phyloP scores from a whole-genome alignment of 2,329 filamentous ascomycete species.

The Graphium sp. region DNA sequence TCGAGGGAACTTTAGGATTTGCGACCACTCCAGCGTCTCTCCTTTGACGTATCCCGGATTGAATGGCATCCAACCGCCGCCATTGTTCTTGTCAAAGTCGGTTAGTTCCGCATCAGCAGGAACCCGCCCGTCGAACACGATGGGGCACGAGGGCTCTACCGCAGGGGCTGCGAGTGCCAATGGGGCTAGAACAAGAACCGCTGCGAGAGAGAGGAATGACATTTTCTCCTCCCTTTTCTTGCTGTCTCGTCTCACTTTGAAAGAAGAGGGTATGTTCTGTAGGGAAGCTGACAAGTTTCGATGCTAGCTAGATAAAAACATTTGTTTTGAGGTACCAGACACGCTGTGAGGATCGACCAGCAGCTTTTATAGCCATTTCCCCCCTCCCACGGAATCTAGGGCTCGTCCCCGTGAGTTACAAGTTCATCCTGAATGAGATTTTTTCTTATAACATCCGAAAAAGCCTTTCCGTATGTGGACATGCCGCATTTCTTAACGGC shows the following conservation, averaged over 20 bases:
- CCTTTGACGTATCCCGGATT: slow-evolving; percentile 19
- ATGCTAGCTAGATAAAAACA: no score
- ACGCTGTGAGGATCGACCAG: no score
- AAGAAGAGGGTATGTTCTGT: no score
- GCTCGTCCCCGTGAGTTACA: no score
- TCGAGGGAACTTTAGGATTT: slow-evolving; percentile 16
- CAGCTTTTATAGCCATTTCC: no score
- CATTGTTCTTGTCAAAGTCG: slow-evolving; percentile 14
- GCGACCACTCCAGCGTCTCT: slow-evolving; percentile 15
- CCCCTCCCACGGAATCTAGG: no score
- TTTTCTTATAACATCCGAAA: no score
- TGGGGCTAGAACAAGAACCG: slow-evolving; percentile 1
- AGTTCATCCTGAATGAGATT: no score
- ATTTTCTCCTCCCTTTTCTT: not conserved
- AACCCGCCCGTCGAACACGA: slow-evolving; percentile 19
- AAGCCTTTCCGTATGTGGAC: no score
- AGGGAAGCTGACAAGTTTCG: no score
- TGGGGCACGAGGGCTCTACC: slow-evolving; percentile 12
- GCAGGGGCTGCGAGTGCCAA: not conserved
- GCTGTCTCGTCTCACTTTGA: not conserved
- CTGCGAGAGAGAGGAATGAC: not conserved
- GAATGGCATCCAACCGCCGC: slow-evolving; percentile 14
- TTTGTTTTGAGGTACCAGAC: no score
- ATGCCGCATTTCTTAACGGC: no score
- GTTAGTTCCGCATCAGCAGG: slow-evolving; percentile 8